Evolutionary conservation across 1,284 basidiomycete genomes (phyloP).

Genomic region (Polyporus tsugae): DNA sequence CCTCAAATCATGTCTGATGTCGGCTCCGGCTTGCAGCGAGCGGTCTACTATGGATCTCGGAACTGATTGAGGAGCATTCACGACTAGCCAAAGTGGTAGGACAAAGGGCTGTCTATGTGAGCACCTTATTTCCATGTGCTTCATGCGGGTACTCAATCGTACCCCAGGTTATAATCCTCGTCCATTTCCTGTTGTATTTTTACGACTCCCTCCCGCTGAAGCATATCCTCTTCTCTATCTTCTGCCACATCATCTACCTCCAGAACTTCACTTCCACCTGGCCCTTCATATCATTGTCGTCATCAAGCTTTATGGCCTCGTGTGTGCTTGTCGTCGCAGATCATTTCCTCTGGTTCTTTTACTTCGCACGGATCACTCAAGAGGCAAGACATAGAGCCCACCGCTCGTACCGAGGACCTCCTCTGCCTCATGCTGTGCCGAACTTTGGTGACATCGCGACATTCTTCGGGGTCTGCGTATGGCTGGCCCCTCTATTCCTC

Average conservation of each 20-base stretch:
- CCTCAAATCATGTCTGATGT: background rate
- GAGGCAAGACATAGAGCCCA: constrained; percentile 59
- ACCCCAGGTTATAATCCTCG: constrained; percentile 74
- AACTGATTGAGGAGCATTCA: constrained; percentile 94
- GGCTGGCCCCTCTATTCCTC: constrained; percentile 90
- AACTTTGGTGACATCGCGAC: constrained; percentile 86
- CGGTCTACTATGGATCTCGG: constrained; percentile 91
- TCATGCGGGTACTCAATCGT: background rate
- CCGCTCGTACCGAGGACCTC: constrained; percentile 45
- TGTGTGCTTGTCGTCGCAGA: constrained; percentile 85
- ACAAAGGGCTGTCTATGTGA: constrained; percentile 85
- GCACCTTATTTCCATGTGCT: constrained; percentile 42
- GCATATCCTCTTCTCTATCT: constrained; percentile 80
- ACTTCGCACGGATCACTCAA: constrained; percentile 80
- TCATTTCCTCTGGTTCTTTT: constrained; percentile 95
- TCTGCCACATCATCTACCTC: constrained; percentile 88
- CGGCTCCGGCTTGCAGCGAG: constrained; percentile 65
- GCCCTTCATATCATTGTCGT: constrained; percentile 91
- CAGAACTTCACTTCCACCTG: constrained; percentile 90
- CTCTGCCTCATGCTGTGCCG: constrained; percentile 48
- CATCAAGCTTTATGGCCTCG: constrained; percentile 82
- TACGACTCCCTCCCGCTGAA: constrained; percentile 82
- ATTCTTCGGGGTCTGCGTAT: constrained; percentile 93
- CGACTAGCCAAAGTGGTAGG: constrained; percentile 82
- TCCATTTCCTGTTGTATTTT: constrained; percentile 83